Conservation (phyloP, 192 early-diverging fungal species). For the Tieghemiomyces parasiticus region DNA sequence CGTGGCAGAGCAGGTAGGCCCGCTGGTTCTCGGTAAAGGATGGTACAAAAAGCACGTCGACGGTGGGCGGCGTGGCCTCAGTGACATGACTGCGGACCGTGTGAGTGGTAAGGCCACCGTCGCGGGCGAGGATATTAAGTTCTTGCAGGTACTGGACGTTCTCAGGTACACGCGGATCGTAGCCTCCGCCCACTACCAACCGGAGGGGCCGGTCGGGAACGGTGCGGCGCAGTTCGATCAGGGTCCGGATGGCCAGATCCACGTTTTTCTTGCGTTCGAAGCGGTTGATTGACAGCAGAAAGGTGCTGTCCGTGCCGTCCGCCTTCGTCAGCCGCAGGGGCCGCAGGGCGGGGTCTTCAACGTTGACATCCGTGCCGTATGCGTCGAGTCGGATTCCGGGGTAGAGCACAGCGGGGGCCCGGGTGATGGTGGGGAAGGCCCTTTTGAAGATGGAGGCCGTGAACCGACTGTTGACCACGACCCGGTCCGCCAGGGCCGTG, state of each 20-base stretch:
- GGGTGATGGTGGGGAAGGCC: constrained; percentile 51
- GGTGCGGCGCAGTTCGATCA: constrained; percentile 26
- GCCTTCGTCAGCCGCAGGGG: constrained; percentile 5
- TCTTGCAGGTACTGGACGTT: constrained; percentile 73
- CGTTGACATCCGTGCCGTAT: constrained; percentile 41
- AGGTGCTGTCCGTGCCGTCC: too few species aligned
- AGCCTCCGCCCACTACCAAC: constrained; percentile 79
- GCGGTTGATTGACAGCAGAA: constrained; percentile 87
- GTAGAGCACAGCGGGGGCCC: constrained; percentile 55
- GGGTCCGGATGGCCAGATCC: constrained; percentile 58
- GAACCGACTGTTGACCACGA: constrained; percentile 89
- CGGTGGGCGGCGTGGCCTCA: constrained; percentile 16
- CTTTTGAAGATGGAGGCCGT: constrained; percentile 55
- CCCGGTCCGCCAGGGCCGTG: constrained; percentile 71
- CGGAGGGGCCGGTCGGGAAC: constrained; percentile 14
- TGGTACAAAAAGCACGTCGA: constrained; percentile 72
- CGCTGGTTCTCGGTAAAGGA: constrained; percentile 77
- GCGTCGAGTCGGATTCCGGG: constrained; percentile 65
- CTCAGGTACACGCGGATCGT: constrained; percentile 68
- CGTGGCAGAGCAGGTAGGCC: constrained; percentile 42
- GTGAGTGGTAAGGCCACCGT: constrained; percentile 20
- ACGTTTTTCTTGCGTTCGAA: constrained; percentile 94
- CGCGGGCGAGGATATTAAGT: constrained; percentile 38
- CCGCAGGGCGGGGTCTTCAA: constrained; percentile 13
- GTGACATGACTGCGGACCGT: constrained; percentile 11